These are phyloP conservation scores for Handroanthus guayacan DNA, from an alignment of 257 asterid genomes.

Conservation along the genomic window DNA sequence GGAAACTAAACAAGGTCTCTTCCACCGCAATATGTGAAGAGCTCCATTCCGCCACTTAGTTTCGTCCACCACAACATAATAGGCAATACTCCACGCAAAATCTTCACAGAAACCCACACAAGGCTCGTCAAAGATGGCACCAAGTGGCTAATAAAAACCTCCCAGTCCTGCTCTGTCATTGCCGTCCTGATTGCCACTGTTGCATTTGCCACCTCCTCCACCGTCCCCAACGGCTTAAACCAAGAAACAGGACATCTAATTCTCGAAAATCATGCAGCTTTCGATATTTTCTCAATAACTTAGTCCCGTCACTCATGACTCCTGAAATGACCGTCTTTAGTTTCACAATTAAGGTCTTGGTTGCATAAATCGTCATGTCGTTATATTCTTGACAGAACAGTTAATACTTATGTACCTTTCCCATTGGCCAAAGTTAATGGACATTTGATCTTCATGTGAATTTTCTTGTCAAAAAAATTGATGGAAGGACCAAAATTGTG, in stretches of 20 bases:
- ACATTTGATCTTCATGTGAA: too few relatives aligned
- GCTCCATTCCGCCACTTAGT: conserved; percentile 12
- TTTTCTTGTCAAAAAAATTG: too few relatives aligned
- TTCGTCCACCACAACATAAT: conserved; percentile 39
- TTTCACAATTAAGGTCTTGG: too few relatives aligned
- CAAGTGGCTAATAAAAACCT: conserved; percentile 51
- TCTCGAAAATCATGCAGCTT: conserved; percentile 34
- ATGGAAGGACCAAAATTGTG: too few relatives aligned
- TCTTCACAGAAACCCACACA: conserved; percentile 42
- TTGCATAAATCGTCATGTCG: too few relatives aligned
- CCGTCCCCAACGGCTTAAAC: conserved; percentile 51
- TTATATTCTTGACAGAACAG: too few relatives aligned
- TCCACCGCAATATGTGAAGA: conserved; percentile 46
- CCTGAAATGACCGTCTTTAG: too few relatives aligned
- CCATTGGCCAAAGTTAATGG: too few relatives aligned
- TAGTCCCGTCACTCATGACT: too few relatives aligned
- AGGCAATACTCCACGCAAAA: conserved; percentile 46
- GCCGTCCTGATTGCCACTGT: conserved; percentile 60
- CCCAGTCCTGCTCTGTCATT: conserved; percentile 55
- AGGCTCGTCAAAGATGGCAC: conserved; percentile 40
- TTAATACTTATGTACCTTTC: too few relatives aligned
- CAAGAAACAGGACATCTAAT: conserved; percentile 40
- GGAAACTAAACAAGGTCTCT: neutral
- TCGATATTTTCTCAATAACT: conserved; percentile 40
- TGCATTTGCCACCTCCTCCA: conserved; percentile 52